Evolutionary conservation across 2,329 filamentous ascomycete genomes (phyloP), one percentile per base, ranked within the genome.

Genomic region (Hymenoscyphus occultus): DNA sequence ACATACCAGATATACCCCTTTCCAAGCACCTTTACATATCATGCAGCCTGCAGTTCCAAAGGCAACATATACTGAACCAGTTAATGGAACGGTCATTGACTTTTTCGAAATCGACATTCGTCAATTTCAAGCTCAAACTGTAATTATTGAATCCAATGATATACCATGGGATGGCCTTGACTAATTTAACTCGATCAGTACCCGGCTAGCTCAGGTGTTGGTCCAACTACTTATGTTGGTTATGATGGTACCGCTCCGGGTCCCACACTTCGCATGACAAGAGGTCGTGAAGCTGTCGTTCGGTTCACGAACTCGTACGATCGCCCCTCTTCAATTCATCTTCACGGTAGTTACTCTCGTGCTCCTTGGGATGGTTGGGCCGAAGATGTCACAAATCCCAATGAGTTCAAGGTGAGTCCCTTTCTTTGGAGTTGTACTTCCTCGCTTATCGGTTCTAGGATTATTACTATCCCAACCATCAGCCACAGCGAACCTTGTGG

Each of bases 381-480:
- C 1, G 79, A 80, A 59, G 84, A 86, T 66, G 76, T 78, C 19
- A 81, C 82, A 1, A 62, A 62, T 0, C 79, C 80, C 0, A 82
- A 83, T 0, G 75, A 86, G 69, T 85, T 81, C 74, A 86, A 87
- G 22, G 45, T 51, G 2, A 51, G 45, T 10, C 12, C 13, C n/a
- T 28, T 28, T 5, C 35, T 35, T 19, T 10, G n/a, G 4, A 28
- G 9, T 51, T 51, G 45, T 51, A 12, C n/a, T 13, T 13, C n/a
- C 12, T 51, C 45, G 45, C 45, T 51, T 51, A 51, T 22, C 19
- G 10, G 9, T 22, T 51, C 45, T 51, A 51, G 73, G 85, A 87
- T 67, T 86, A 87, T 72, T 87, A 86, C 72, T 87, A 85, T 69
- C 84, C 84, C 13, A 87, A 87, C 71, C 75, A 73, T 12, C 81